Evolutionary conservation across 257 asterid genomes (phyloP).

Genomic region (Dorcoceras hygrometricum): DNA sequence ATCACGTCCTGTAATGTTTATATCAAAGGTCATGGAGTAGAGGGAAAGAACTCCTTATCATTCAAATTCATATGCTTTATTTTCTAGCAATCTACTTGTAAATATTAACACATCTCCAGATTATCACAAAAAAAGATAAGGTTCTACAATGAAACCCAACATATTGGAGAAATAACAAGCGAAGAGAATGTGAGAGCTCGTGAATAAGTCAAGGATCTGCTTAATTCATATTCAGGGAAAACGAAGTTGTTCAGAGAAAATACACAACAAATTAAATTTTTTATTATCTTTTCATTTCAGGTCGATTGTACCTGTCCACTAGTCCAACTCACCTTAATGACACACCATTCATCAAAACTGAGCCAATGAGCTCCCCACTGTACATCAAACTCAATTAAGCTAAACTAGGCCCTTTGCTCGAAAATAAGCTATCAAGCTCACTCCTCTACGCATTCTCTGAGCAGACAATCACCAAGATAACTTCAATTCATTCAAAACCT

Average conservation of each 20-base stretch:
- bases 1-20: constrained; percentile 5
- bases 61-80: too few species aligned
- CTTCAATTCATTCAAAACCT: neutral
- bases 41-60: neutral
- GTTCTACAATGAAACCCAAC: neutral
- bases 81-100: neutral
- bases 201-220: neutral
- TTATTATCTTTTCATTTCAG: neutral
- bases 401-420: neutral
- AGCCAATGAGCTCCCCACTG: neutral
- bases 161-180: neutral
- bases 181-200: neutral
- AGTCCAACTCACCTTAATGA: neutral
- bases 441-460: too few species aligned
- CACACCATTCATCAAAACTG: neutral
- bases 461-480: neutral
- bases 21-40: neutral
- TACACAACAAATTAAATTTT: neutral
- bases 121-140: neutral
- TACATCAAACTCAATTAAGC: neutral
- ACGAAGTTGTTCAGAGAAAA: neutral
- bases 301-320: neutral
- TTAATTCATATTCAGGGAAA: neutral
- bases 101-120: neutral
- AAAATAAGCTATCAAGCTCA: neutral